Conservation (phyloP, 2,329 filamentous ascomycete species). For the Aspergillus brunneoviolaceus region DNA sequence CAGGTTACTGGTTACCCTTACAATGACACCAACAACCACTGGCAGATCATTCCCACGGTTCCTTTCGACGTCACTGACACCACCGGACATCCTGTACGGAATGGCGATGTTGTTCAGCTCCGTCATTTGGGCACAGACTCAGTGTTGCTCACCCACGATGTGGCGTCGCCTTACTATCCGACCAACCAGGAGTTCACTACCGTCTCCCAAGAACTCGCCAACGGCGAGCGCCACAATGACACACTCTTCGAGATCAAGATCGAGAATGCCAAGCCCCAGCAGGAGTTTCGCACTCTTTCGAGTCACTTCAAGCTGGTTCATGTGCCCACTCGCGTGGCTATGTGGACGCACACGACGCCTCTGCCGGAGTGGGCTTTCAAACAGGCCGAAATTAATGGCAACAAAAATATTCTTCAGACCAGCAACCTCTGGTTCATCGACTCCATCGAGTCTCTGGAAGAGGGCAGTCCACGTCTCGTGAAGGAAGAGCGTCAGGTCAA, state of each 20-base stretch:
- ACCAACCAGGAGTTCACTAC: slow-evolving; percentile 99
- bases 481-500: slow-evolving; percentile 80
- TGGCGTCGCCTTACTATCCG: slow-evolving; percentile 91
- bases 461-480: slow-evolving; percentile 69
- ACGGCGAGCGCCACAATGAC: slow-evolving; percentile 75
- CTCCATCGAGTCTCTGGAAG: slow-evolving; percentile 76
- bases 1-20: slow-evolving; percentile 97
- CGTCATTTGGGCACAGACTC: slow-evolving; percentile 83
- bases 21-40: slow-evolving; percentile 98
- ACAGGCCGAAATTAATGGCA: slow-evolving; percentile 98
- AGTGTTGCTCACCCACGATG: slow-evolving; percentile 88
- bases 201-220: slow-evolving; percentile 68
- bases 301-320: slow-evolving; percentile 96
- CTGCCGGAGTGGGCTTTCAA: slow-evolving; percentile 97
- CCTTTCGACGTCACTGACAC: slow-evolving; percentile 54
- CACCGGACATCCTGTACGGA: slow-evolving; percentile 66
- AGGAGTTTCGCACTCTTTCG: slow-evolving; percentile 86
- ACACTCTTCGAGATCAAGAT: slow-evolving; percentile 91
- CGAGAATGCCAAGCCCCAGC: slow-evolving; percentile 75
- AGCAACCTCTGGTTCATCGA: slow-evolving; percentile 96
- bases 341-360: slow-evolving; percentile 96
- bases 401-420: slow-evolving; percentile 86
- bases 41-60: slow-evolving; percentile 79
- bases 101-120: slow-evolving; percentile 82
- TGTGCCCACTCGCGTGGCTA: slow-evolving; percentile 90